Percentiles rank a stretch among this genome's conserved stretches.
phyloP scores from a whole-genome alignment of 805 yeast genomes.

The Starmerella stigmatis region DNA sequence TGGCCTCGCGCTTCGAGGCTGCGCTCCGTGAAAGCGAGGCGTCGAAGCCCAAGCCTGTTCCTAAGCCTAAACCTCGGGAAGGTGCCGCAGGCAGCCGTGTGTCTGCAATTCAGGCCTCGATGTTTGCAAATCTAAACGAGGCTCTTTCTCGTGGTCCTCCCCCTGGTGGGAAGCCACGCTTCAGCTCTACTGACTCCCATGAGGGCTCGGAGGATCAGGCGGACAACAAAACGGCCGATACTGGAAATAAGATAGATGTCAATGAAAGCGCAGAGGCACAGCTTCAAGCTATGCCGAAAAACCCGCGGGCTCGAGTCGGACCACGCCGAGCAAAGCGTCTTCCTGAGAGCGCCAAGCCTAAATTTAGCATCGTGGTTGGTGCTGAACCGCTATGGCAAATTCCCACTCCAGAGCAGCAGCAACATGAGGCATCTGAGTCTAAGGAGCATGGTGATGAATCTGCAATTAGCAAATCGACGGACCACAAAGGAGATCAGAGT shows the following conservation, averaged over 20 bases:
- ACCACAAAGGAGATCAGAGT: no score
- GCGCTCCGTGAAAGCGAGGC: conserved; percentile 18
- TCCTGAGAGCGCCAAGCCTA: conserved; percentile 27
- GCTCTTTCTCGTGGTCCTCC: conserved; percentile 25
- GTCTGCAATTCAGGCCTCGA: conserved; percentile 18
- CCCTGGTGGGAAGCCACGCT: conserved; percentile 12
- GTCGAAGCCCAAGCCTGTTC: conserved; percentile 15
- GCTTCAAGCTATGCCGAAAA: conserved; percentile 20
- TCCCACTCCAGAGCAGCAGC: background rate
- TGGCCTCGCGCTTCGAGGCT: conserved; percentile 21
- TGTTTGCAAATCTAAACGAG: conserved; percentile 23
- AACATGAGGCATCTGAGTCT: background rate
- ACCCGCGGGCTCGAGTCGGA: conserved; percentile 25
- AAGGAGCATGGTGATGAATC: no score
- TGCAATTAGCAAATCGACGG: no score
- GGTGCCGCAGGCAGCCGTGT: conserved; percentile 9
- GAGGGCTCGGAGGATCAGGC: background rate
- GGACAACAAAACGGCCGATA: background rate
- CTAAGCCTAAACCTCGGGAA: conserved; percentile 17
- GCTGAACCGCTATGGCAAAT: conserved; percentile 18
- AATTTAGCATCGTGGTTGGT: conserved; percentile 16
- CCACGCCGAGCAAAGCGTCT: conserved; percentile 24
- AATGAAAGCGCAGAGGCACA: conserved; percentile 21
- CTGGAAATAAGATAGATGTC: background rate
- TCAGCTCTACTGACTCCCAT: conserved; percentile 3